Evolutionary conservation across 2,329 filamentous ascomycete genomes (phyloP).

Genomic region (Aspergillus transmontanensis): DNA sequence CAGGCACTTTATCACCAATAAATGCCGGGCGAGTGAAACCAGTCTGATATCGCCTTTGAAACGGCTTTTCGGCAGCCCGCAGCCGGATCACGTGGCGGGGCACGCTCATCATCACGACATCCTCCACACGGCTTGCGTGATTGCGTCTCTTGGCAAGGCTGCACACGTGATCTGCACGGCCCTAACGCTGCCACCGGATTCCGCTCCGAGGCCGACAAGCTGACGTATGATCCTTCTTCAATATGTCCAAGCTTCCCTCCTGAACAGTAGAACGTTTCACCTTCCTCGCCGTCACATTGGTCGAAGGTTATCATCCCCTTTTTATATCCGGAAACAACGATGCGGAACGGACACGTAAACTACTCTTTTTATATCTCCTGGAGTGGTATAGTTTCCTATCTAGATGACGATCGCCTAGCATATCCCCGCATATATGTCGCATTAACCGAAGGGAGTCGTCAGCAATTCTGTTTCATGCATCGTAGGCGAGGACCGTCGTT

Average conservation of each 20-base stretch:
- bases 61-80: background rate
- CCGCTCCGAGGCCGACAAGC: background rate
- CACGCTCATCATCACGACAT: constrained; percentile 26
- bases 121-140: constrained; percentile 28
- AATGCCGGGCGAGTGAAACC: background rate
- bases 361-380: background rate
- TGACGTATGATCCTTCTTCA: background rate
- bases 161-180: constrained; percentile 16
- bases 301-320: background rate
- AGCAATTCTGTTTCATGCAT: background rate
- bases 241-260: background rate
- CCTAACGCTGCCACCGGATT: constrained; percentile 10
- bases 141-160: constrained; percentile 15
- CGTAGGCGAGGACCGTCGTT: background rate
- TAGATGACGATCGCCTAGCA: background rate
- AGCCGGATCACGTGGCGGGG: background rate
- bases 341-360: background rate
- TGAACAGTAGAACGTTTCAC: background rate
- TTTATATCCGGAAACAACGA: background rate
- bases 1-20: background rate
- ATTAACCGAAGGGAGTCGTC: background rate
- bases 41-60: background rate
- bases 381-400: background rate
- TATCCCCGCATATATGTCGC: background rate
- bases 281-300: background rate